A percentile compares a stretch with the other conserved stretches of the same genome.
phyloP scores from a whole-genome alignment of 225 moss, liverwort and hornwort species.

The Antitrichia curtipendula region DNA sequence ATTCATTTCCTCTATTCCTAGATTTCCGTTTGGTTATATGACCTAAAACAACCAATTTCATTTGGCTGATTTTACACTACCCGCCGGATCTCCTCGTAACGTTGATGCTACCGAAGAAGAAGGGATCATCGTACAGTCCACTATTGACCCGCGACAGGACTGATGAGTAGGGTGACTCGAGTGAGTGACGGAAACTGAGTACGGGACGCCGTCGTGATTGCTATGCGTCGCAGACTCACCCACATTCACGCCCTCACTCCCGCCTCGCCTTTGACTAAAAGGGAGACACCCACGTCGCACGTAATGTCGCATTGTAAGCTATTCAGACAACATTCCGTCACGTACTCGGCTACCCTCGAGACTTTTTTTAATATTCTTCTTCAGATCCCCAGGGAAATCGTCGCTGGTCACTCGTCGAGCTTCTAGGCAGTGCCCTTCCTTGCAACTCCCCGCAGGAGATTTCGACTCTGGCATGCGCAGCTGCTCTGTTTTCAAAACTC shows the following conservation, averaged over 20 bases:
- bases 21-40: no score
- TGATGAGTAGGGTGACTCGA: background rate
- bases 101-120: background rate
- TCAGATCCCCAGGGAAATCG: background rate
- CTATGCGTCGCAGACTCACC: background rate
- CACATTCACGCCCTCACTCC: background rate
- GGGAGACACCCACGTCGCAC: background rate
- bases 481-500: background rate
- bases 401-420: background rate
- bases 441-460: background rate
- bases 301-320: background rate
- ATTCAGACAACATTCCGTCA: background rate
- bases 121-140: background rate
- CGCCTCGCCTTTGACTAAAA: background rate
- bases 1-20: no score
- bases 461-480: background rate
- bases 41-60: no score
- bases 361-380: background rate
- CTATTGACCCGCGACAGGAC: background rate
- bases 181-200: background rate
- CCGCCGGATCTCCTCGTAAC: no score
- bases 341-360: background rate
- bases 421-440: background rate
- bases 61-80: no score
- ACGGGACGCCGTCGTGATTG: background rate